phyloP scores from a whole-genome alignment of 495 filamentous ascomycete genomes.

The Penicillium ochrochloron region DNA sequence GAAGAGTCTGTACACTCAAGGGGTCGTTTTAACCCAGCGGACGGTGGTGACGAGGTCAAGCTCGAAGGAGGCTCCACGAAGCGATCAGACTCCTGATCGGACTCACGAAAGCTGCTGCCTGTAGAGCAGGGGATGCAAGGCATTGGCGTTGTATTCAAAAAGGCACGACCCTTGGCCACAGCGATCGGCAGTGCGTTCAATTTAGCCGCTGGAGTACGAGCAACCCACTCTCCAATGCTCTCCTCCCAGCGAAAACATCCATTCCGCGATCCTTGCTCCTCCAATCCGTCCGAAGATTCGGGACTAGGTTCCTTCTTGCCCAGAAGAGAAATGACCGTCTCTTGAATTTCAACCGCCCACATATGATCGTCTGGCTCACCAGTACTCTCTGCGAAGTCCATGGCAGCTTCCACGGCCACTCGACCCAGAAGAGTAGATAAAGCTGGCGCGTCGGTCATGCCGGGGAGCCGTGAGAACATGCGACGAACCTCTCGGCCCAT shows the following conservation, averaged over 20 bases:
- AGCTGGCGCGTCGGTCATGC: constrained; percentile 27
- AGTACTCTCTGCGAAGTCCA: constrained; percentile 51
- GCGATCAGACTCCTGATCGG: constrained; percentile 24
- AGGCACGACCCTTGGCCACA: constrained; percentile 17
- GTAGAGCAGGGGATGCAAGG: constrained; percentile 29
- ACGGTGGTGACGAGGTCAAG: constrained; percentile 40
- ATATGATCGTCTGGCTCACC: constrained; percentile 52
- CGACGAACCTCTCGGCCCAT: constrained; percentile 34
- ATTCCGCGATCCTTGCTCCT: constrained; percentile 15
- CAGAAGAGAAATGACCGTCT: constrained; percentile 35
- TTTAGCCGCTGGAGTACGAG: constrained; percentile 46
- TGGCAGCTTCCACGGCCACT: constrained; percentile 53
- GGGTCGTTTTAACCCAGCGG: constrained; percentile 32
- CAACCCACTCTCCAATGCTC: constrained; percentile 59
- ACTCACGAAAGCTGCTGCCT: constrained; percentile 31
- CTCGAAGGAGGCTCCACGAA: constrained; percentile 32
- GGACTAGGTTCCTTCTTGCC: constrained; percentile 8
- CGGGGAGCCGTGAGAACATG: constrained; percentile 37
- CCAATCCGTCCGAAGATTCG: constrained; percentile 25
- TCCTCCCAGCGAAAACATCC: constrained; percentile 57
- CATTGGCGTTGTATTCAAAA: constrained; percentile 13
- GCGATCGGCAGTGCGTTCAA: constrained; percentile 15
- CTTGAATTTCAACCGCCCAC: constrained; percentile 54
- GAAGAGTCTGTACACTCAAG: constrained; percentile 18
- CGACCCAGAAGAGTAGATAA: constrained; percentile 40